phyloP scores from a whole-genome alignment of 176 grass and related monocot genomes.

The Lolium perenne region DNA sequence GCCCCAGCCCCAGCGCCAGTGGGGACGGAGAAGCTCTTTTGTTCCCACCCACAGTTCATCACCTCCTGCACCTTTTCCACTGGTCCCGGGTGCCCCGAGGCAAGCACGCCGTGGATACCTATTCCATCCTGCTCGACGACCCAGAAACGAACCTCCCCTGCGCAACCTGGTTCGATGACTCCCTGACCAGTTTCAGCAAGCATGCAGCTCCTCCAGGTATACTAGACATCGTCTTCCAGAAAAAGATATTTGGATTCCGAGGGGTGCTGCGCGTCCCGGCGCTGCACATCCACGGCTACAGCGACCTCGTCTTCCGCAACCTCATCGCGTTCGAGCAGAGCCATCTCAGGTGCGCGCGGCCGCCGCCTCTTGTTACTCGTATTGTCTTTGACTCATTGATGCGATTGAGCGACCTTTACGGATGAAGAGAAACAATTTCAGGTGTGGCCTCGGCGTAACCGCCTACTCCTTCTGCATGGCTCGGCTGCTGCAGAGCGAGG shows the following conservation, averaged over 20 bases:
- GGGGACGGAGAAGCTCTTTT: neutral
- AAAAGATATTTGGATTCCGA: too few species aligned
- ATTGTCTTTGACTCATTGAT: too few species aligned
- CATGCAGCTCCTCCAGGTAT: too few species aligned
- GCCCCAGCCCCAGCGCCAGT: neutral
- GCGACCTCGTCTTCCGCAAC: neutral
- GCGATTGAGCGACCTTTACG: too few species aligned
- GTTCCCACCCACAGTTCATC: neutral
- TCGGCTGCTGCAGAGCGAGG: slow-evolving; percentile 17
- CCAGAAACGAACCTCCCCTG: neutral
- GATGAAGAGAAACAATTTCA: too few species aligned
- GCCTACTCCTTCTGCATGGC: slow-evolving; percentile 15
- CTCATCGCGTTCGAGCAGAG: neutral
- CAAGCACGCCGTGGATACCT: neutral
- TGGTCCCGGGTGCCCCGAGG: neutral
- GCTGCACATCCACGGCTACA: neutral
- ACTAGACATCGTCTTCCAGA: too few species aligned
- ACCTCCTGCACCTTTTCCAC: neutral
- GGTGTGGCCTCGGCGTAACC: neutral
- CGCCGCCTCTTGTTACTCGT: too few species aligned
- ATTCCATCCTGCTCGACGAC: neutral
- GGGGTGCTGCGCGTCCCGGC: neutral
- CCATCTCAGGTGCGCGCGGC: neutral
- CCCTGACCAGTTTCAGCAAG: too few species aligned
- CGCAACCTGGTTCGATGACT: neutral